A percentile compares a stretch with the other conserved stretches of the same genome.
Evolutionary conservation across 2,329 filamentous ascomycete species (phyloP).

Genomic region (Balansia obtecta): DNA sequence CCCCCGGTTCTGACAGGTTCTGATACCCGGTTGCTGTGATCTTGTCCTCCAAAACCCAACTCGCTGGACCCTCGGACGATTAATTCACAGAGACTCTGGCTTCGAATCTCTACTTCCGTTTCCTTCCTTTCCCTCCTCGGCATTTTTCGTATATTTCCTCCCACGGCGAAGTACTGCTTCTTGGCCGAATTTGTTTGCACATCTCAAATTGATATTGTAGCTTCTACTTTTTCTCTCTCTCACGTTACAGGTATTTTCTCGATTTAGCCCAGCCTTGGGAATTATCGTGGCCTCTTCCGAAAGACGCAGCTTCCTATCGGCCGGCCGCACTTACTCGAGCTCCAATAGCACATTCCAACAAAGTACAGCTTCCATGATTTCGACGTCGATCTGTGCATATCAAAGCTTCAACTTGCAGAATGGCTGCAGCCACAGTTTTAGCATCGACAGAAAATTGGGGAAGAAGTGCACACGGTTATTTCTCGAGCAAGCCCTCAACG

Average conservation of each 20-base stretch:
- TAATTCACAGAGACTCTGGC: neutral
- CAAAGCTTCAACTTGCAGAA: slow-evolving; percentile 36
- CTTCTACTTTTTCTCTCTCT: neutral
- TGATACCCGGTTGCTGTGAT: neutral
- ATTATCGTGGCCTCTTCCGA: neutral
- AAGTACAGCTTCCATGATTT: slow-evolving; percentile 40
- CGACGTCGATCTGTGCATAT: slow-evolving; percentile 26
- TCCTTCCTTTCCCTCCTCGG: neutral
- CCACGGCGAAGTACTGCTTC: neutral
- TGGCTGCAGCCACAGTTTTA: slow-evolving; percentile 41
- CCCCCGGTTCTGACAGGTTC: too few species aligned
- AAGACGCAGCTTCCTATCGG: slow-evolving; percentile 7
- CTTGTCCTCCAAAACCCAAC: neutral
- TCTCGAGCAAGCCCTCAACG: slow-evolving; percentile 21
- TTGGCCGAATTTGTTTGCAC: neutral
- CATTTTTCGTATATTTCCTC: neutral
- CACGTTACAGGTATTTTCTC: neutral
- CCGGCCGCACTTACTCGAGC: neutral
- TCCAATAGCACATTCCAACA: slow-evolving; percentile 1
- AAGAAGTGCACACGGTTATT: slow-evolving; percentile 27
- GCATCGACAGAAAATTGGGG: slow-evolving; percentile 28
- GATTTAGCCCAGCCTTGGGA: neutral
- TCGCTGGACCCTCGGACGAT: neutral
- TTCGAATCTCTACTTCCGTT: neutral
- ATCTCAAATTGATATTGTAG: neutral